Evolutionary conservation across 495 filamentous ascomycete species (phyloP).

Genomic region (Daldinia loculata): DNA sequence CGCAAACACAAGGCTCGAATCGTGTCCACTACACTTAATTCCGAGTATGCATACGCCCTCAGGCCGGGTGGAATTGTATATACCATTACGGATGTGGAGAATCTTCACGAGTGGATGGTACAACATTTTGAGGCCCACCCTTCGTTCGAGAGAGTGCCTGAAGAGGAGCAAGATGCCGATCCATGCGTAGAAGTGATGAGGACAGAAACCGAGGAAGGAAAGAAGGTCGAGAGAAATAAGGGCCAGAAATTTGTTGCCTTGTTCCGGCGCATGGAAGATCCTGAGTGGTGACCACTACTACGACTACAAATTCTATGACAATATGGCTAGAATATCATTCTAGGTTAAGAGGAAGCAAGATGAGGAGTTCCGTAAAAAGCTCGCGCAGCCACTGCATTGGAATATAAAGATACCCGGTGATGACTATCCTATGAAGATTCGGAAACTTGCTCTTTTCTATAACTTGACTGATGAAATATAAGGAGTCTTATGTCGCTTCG

Average conservation of each 20-base stretch:
- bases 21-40: conserved; percentile 83
- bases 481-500: neutral
- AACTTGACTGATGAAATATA: neutral
- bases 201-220: conserved; percentile 92
- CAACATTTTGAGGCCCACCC: conserved; percentile 78
- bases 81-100: conserved; percentile 96
- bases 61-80: conserved; percentile 86
- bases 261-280: conserved; percentile 82
- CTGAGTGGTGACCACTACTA: conserved; percentile 63
- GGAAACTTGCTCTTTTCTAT: neutral
- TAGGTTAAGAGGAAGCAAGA: neutral
- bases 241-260: conserved; percentile 88
- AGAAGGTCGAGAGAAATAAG: conserved; percentile 92
- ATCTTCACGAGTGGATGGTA: conserved; percentile 92
- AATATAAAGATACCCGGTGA: conserved; percentile 8
- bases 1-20: conserved; percentile 97
- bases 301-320: neutral
- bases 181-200: conserved; percentile 82
- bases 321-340: neutral
- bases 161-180: conserved; percentile 75
- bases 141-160: conserved; percentile 69
- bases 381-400: neutral
- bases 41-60: conserved; percentile 92
- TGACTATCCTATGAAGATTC: neutral
- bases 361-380: neutral